Evolutionary conservation across 2,329 filamentous ascomycete genomes (phyloP).

Genomic region (Colletotrichum trifolii): DNA sequence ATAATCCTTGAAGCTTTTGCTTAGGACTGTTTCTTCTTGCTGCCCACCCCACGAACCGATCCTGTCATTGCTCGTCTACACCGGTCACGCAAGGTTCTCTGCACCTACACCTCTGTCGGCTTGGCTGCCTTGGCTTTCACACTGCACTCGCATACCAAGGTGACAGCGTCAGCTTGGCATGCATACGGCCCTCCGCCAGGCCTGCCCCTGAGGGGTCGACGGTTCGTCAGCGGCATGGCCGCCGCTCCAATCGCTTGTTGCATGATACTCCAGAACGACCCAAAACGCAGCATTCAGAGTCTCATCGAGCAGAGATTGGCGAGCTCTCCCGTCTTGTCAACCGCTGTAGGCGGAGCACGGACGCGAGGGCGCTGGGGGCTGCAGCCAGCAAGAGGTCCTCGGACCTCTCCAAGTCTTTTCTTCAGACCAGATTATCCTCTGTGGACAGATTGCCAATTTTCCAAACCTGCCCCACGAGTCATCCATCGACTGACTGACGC

Average conservation of each 20-base stretch:
- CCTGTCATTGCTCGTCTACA: conserved; percentile 7
- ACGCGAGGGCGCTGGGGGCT: conserved; percentile 1
- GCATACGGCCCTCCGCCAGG: conserved; percentile 23
- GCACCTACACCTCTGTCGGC: conserved; percentile 2
- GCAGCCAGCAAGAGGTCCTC: conserved; percentile 8
- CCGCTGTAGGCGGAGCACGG: neutral
- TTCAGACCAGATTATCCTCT: neutral
- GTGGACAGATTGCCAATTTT: neutral
- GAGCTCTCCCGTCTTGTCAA: conserved; percentile 23
- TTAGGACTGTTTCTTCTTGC: neutral
- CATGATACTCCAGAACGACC: conserved; percentile 3
- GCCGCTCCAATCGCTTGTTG: conserved; percentile 17
- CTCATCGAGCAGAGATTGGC: conserved; percentile 34
- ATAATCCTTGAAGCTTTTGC: neutral
- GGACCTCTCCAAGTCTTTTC: neutral
- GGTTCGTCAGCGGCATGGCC: conserved; percentile 20
- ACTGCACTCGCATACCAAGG: conserved; percentile 8
- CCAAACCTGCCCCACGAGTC: conserved; percentile 6
- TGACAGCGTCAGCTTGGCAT: conserved; percentile 31
- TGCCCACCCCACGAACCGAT: neutral
- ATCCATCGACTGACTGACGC: conserved; percentile 12
- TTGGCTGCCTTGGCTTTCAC: conserved; percentile 10
- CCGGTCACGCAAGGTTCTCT: conserved; percentile 9
- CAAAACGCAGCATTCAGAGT: conserved; percentile 14
- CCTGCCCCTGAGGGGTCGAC: conserved; percentile 29